These are phyloP conservation scores for Daldinia concentrica DNA, from an alignment of 495 filamentous ascomycete genomes.

Conservation along the genomic window DNA sequence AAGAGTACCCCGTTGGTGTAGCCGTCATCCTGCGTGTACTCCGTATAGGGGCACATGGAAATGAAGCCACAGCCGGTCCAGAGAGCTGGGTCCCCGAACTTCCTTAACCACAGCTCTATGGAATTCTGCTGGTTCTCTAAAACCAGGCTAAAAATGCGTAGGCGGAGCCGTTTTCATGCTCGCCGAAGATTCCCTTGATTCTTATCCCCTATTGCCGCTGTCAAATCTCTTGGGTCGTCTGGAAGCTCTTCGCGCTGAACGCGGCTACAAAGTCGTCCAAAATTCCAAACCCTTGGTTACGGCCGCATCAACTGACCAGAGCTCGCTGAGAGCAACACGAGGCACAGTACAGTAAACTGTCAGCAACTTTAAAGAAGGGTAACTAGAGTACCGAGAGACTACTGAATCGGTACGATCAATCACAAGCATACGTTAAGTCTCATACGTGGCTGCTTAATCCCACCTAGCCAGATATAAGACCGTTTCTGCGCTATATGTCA, in stretches of 20 bases:
- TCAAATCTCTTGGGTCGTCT: slow-evolving; percentile 17
- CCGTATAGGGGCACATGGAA: slow-evolving; percentile 38
- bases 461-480: slow-evolving; percentile 45
- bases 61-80: slow-evolving; percentile 32
- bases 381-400: slow-evolving; percentile 42
- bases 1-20: slow-evolving; percentile 27
- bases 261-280: slow-evolving; percentile 38
- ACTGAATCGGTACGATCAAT: slow-evolving; percentile 40
- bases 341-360: slow-evolving; percentile 41
- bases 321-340: slow-evolving; percentile 27
- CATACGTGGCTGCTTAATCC: slow-evolving; percentile 46
- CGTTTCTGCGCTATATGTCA: slow-evolving; percentile 44
- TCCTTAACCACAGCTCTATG: slow-evolving; percentile 25
- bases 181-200: slow-evolving; percentile 12
- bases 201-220: slow-evolving; percentile 28
- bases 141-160: slow-evolving; percentile 32
- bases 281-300: slow-evolving; percentile 36
- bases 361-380: slow-evolving; percentile 32
- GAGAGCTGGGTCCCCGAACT: slow-evolving; percentile 24
- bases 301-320: slow-evolving; percentile 40
- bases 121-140: slow-evolving; percentile 29
- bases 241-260: slow-evolving; percentile 35
- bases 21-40: slow-evolving; percentile 26
- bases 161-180: slow-evolving; percentile 21
- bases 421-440: slow-evolving; percentile 38